Base-by-base conservation (phyloP, 1,139 yeast species). In the Hyphopichia fennica region DNA sequence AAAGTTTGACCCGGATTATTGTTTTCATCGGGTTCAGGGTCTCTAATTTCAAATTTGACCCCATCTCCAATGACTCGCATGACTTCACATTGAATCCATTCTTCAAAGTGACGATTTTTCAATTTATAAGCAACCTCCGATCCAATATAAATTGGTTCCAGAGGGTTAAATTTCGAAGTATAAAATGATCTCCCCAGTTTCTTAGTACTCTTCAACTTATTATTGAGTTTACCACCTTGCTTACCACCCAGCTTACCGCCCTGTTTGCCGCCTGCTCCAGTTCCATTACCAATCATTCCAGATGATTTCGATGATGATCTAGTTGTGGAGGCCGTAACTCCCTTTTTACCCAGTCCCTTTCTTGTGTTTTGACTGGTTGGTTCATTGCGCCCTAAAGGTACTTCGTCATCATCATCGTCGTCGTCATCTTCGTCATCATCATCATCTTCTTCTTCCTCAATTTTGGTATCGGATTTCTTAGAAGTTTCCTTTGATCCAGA, bases 31-130 rank as follows among this genome's bases (percentile, higher is more conserved):
- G 99, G 99, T 59, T 95, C 99, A 0, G 98, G 97, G 62, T 95
- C 99, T 51, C 89, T 80, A 11, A 95, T 91, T 62, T 93, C 98
- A 56, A 82, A 86, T 58, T 79, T 80, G 20, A 77, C 68, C 1
- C 95, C 95, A 51, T 91, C 98, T 1, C 82, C 82, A 19, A 84
- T 67, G 3, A 93, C 82, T 53, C 80, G 81, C 39, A 85, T 79
- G 19, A 93, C 96, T 54, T 87, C 91, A 67, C 99, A 95, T 60
- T 90, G 96, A 52, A 95, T 90, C 99, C 99, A 95, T 57, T 93
- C 99, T 40, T 87, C 95, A 7, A 72, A 64, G 39, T 81, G 87
- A 32, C 85, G 75, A 51, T 79, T 79, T 46, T 77, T 77, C 16
- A 91, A 77, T 57, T 85, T 82, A 65, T 85, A 93, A 0, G 98